Conservation (phyloP, 805 yeast genomes). For the Clavispora santaluciae region DNA sequence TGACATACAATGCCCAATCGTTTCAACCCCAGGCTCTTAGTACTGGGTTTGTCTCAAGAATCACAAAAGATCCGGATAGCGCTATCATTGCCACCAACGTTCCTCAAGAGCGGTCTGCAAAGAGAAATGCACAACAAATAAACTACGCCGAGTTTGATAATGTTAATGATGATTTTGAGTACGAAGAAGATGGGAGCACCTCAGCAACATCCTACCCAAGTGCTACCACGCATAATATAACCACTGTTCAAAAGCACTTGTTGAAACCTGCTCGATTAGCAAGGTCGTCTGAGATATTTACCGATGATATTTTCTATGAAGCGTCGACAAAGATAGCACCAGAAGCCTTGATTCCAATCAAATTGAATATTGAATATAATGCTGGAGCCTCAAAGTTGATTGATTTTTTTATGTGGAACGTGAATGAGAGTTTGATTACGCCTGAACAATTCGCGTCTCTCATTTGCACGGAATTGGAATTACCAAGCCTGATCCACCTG, state of each 20-base stretch:
- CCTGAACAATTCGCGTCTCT: constrained; percentile 74
- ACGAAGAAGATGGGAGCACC: constrained; percentile 20
- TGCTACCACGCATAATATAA: constrained; percentile 32
- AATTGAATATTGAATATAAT: constrained; percentile 56
- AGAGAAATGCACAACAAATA: constrained; percentile 63
- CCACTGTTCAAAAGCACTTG: constrained; percentile 26
- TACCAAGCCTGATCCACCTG: constrained; percentile 59
- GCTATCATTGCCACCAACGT: constrained; percentile 64
- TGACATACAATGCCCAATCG: constrained; percentile 13
- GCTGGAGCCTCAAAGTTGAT: constrained; percentile 44
- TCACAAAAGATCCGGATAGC: constrained; percentile 62
- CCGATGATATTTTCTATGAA: constrained; percentile 4
- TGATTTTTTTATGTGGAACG: constrained; percentile 73
- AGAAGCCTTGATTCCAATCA: constrained; percentile 59
- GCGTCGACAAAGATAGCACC: constrained; percentile 1
- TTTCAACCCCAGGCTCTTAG: constrained; percentile 72
- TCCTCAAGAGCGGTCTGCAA: constrained; percentile 71
- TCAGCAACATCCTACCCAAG: constrained; percentile 9
- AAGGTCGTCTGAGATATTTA: constrained; percentile 5
- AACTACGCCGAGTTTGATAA: constrained; percentile 81
- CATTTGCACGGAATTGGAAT: constrained; percentile 77
- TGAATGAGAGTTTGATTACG: constrained; percentile 57
- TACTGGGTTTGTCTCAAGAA: constrained; percentile 67
- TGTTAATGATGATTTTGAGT: constrained; percentile 45
- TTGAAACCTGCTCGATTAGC: constrained; percentile 15